Evolutionary conservation across 768 basidiomycete species (phyloP).

Genomic region (Hemileccinum impolitum): DNA sequence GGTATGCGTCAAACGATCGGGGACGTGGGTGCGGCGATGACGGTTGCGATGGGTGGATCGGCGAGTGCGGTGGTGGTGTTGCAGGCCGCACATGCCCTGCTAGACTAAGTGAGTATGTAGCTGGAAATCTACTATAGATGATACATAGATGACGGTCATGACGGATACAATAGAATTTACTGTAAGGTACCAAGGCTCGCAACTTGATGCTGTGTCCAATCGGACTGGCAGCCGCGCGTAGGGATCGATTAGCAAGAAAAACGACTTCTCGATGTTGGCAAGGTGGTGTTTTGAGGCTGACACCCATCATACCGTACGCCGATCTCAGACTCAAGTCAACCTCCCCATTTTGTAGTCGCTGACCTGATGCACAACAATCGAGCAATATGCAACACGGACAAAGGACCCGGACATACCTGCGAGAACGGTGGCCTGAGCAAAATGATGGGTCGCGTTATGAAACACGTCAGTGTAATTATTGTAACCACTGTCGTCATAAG

Average conservation of each 20-base stretch:
- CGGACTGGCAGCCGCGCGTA: too few species aligned
- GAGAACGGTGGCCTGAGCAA: slow-evolving; percentile 36
- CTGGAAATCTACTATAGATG: too few species aligned
- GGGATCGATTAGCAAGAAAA: too few species aligned
- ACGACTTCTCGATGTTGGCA: slow-evolving; percentile 50
- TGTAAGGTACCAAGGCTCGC: too few species aligned
- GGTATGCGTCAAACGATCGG: slow-evolving; percentile 76
- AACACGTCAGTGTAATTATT: slow-evolving; percentile 46
- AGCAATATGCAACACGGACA: slow-evolving; percentile 46
- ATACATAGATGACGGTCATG: too few species aligned
- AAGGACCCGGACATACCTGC: slow-evolving; percentile 39
- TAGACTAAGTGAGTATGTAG: not conserved
- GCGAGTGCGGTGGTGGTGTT: slow-evolving; percentile 62
- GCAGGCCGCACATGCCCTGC: slow-evolving; percentile 48
- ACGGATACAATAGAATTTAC: too few species aligned
- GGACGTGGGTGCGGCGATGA: slow-evolving; percentile 80
- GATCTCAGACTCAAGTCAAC: slow-evolving; percentile 54
- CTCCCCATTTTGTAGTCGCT: slow-evolving; percentile 17
- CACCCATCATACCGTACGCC: slow-evolving; percentile 51
- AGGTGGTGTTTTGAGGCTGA: slow-evolving; percentile 40
- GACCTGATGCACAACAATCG: slow-evolving; percentile 7
- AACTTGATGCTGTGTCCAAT: too few species aligned
- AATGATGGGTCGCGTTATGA: slow-evolving; percentile 39
- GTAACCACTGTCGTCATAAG: slow-evolving; percentile 48
- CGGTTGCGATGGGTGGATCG: slow-evolving; percentile 47